These are phyloP conservation scores for Elsinoe batatas DNA, from an alignment of 2,329 filamentous ascomycete genomes.

Conservation along the genomic window DNA sequence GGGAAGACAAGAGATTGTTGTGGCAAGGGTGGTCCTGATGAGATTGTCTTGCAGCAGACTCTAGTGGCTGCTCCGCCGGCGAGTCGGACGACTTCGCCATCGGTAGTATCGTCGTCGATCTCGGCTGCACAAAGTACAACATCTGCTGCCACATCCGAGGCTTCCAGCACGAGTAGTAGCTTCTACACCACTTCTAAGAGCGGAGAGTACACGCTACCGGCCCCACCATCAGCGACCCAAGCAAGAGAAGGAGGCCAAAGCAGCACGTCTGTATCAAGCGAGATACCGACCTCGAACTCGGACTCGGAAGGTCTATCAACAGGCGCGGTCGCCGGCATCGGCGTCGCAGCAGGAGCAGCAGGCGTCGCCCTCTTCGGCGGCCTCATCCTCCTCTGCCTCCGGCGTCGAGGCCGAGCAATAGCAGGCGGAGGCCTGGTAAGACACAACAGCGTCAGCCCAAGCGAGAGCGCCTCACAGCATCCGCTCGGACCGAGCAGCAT, in stretches of 20 bases:
- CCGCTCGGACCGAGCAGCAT: neutral
- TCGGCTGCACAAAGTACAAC: neutral
- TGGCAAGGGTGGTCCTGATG: neutral
- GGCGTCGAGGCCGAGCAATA: neutral
- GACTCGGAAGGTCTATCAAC: neutral
- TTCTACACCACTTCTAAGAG: too few relatives aligned
- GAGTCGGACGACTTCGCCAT: neutral
- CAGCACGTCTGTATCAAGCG: neutral
- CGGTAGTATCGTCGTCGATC: neutral
- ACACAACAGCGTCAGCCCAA: slow-evolving; percentile 3
- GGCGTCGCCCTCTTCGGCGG: neutral
- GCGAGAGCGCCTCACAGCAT: slow-evolving; percentile 3
- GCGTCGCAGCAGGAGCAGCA: slow-evolving; percentile 3
- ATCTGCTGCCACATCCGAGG: neutral
- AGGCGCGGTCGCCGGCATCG: slow-evolving; percentile 7
- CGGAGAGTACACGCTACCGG: too few relatives aligned
- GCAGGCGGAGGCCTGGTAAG: neutral
- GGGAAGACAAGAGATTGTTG: slow-evolving; percentile 5
- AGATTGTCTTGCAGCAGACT: neutral
- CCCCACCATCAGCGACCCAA: neutral
- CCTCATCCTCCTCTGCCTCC: neutral
- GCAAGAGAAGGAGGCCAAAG: neutral
- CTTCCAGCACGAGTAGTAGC: too few relatives aligned
- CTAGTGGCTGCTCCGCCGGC: neutral
- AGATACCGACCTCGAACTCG: neutral